Evolutionary conservation across 2,329 filamentous ascomycete genomes (phyloP).

Genomic region (Juglanconis juglandina): DNA sequence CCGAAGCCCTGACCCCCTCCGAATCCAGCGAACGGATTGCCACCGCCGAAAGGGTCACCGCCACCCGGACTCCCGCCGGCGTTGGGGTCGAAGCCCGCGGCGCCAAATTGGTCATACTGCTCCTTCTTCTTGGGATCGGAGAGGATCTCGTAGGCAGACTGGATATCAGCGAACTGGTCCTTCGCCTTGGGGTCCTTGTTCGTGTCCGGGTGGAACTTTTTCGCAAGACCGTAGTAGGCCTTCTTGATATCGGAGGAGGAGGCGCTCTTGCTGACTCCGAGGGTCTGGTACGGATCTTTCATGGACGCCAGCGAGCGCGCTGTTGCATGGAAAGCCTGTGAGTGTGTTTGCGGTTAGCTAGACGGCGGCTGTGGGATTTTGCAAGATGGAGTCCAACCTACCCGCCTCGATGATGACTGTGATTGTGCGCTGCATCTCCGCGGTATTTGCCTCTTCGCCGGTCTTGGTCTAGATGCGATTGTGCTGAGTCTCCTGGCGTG

Average conservation of each 20-base stretch:
- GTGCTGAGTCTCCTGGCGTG: constrained; percentile 20
- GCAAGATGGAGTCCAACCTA: background rate
- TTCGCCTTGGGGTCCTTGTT: constrained; percentile 95
- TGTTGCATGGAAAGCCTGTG: constrained; percentile 60
- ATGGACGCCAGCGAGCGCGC: constrained; percentile 43
- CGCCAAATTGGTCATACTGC: constrained; percentile 85
- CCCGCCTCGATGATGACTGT: constrained; percentile 10
- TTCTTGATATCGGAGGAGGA: constrained; percentile 90
- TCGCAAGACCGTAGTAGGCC: constrained; percentile 94
- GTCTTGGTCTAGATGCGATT: constrained; percentile 20
- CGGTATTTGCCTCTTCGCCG: constrained; percentile 12
- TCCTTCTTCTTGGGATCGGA: constrained; percentile 92
- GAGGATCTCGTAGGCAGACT: constrained; percentile 88
- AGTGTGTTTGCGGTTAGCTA: background rate
- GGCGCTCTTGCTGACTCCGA: constrained; percentile 82
- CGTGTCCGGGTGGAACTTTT: constrained; percentile 96
- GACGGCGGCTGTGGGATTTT: background rate
- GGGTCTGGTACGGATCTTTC: constrained; percentile 80
- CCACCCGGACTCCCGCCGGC: constrained; percentile 61
- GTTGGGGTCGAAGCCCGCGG: constrained; percentile 79
- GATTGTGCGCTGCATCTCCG: constrained; percentile 8
- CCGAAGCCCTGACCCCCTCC: constrained; percentile 64
- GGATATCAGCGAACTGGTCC: constrained; percentile 89
- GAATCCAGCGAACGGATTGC: constrained; percentile 58
- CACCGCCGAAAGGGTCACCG: constrained; percentile 60